Evolutionary conservation across 2,329 filamentous ascomycete genomes (phyloP).

Genomic region (Colletotrichum lini): DNA sequence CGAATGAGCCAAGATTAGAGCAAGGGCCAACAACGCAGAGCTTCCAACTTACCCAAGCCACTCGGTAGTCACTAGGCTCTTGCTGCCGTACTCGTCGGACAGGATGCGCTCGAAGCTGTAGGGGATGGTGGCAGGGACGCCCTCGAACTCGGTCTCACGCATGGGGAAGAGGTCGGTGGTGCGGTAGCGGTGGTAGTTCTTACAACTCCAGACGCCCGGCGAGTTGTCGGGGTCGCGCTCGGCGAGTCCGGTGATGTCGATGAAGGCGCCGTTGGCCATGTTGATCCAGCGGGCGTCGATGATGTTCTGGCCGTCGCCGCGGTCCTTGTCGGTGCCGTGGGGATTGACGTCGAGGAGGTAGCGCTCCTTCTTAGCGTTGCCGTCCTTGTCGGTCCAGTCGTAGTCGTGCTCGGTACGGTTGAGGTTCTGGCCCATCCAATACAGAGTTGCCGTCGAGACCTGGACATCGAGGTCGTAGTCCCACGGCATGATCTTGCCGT

Average conservation of each 20-base stretch:
- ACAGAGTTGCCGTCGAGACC: slow-evolving; percentile 77
- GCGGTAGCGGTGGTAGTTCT: slow-evolving; percentile 82
- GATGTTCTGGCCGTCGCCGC: slow-evolving; percentile 80
- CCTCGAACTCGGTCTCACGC: slow-evolving; percentile 81
- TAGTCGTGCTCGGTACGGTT: slow-evolving; percentile 79
- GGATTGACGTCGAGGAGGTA: slow-evolving; percentile 87
- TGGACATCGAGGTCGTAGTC: slow-evolving; percentile 90
- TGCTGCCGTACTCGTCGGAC: slow-evolving; percentile 75
- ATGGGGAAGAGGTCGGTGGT: slow-evolving; percentile 83
- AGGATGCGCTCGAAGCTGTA: slow-evolving; percentile 77
- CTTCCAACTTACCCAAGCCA: slow-evolving; percentile 70
- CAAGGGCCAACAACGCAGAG: not conserved
- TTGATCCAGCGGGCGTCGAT: slow-evolving; percentile 92
- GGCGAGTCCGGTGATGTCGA: slow-evolving; percentile 85
- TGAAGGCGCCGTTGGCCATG: slow-evolving; percentile 80
- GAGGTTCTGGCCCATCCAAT: slow-evolving; percentile 73
- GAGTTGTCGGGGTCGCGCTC: slow-evolving; percentile 72
- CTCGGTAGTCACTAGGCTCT: slow-evolving; percentile 71
- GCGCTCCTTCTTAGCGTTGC: slow-evolving; percentile 56
- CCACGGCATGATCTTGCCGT: slow-evolving; percentile 82
- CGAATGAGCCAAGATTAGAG: slow-evolving; percentile 27
- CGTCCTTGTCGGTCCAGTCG: slow-evolving; percentile 60
- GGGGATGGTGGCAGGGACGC: slow-evolving; percentile 78
- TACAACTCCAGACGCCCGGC: slow-evolving; percentile 82
- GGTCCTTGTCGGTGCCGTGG: slow-evolving; percentile 71